Base-by-base conservation (phyloP, 345 rosid species). In the Cardamine occulta region DNA sequence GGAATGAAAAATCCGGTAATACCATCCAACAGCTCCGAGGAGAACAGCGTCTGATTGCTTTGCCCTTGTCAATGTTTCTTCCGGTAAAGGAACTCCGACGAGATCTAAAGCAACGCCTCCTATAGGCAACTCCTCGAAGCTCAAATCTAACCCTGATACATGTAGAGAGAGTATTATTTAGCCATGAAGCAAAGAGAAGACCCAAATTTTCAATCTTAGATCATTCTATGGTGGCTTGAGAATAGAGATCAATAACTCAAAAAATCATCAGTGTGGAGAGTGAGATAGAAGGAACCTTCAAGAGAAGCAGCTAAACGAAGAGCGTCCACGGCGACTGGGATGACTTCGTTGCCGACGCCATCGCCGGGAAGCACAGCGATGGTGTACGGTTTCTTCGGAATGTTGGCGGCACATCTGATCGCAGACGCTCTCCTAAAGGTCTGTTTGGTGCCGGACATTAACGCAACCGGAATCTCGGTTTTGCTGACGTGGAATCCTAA, bases 11-110 rank as follows among this genome's bases (percentile, higher is more conserved):
- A 3, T 58, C 24, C 2, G 40, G 42, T 17, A 17, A 4, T 58
- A 60, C 75, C 75, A 72, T 72, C 75, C 75, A 61, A 72, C 75
- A 24, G 75, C 75, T 51, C 75, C 75, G 8, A 72, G 68, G 26
- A 72, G 75, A 72, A 72, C 15, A 72, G 68, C 75, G 18, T 72
- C 75, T 17, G 75, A 72, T 21, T 72, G 60, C 15, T 72, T 72
- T 24, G 75, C 75, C 68, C 19, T 61, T 49, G 14, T 60, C 49
- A 72, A 72, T 49, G 75, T 72, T 49, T 72, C 75, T 6, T 61
- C 68, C 18, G 75, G 75, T 35, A 72, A 7, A 12, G 68, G 68
- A 49, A 72, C 60, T 49, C 75, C 68, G 1, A 49, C 51, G 18
- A 72, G 68, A 61, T 72, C 75, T 39, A 72, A 72, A 72, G 75